Evolutionary conservation across 306 rosid genomes (phyloP), one percentile per base, ranked within the genome.

Genomic region (Sesbania bispinosa): DNA sequence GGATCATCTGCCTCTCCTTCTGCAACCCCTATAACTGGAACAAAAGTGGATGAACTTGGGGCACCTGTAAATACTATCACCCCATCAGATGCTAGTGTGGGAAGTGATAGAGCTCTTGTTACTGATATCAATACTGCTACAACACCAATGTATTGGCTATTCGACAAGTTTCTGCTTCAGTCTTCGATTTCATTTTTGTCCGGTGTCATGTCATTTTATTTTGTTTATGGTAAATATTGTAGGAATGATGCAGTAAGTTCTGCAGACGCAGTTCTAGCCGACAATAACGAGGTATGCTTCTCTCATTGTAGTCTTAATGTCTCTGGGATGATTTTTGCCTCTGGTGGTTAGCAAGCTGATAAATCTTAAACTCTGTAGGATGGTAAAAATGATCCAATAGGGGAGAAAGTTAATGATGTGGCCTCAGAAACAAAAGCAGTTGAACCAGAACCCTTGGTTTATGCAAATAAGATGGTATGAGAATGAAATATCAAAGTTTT

Each of bases 391-490:
- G 92, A 84, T 15, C 48, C 18, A n/a, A 30, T 11, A 16, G 83
- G 57, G 67, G 93, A 90, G 68, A 87, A 82, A 77, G 39, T 53
- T 21, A 83, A 65, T 70, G 87, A 86, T n/a, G 60, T 42, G 81
- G 82, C 85, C 10, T 30, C 76, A 1, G 97, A 90, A 81, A 82
- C 88, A 71, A 88, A 81, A 52, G 26, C 89, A 21, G 84, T 76
- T 78, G 98, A 93, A 71, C 92, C 80, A 48, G 97, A 88, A 54
- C 77, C 90, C 69, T 33, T 83, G 57, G 80, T 75, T 46, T 90
- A 84, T 81, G 88, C 79, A 18, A 87, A 87, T 81, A 93, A 90
- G 84, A 83, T 60, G 90, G 98, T 93, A 85, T 33, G 62, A 46
- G 5, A 47, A 21, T 50, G 69, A 60, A 36, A 73, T 36, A 39